Conservation (phyloP, 345 rosid species). For the Eucalyptus paniculata region DNA sequence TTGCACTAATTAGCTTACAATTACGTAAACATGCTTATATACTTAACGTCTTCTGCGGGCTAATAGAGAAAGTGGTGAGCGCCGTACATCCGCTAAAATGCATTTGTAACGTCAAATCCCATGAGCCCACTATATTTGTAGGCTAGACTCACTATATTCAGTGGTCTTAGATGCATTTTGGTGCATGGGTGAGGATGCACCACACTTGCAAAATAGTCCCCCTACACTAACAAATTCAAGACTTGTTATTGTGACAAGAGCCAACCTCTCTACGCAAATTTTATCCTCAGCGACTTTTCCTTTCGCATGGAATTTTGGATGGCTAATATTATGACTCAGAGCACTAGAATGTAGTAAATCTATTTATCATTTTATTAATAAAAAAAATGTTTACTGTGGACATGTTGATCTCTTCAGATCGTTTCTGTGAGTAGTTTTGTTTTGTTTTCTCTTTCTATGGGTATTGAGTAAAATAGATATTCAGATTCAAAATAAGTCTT, state of each 20-base stretch:
- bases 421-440: not conserved
- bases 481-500: not conserved
- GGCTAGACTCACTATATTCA: not conserved
- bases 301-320: not conserved
- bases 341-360: not conserved
- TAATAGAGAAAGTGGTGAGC: not conserved
- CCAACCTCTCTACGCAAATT: not conserved
- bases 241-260: not conserved
- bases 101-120: not conserved
- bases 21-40: not conserved
- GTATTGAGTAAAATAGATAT: not conserved
- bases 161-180: not conserved
- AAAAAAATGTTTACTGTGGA: not conserved
- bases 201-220: not conserved
- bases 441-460: not conserved
- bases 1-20: not conserved
- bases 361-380: not conserved
- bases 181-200: not conserved
- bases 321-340: not conserved
- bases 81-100: not conserved
- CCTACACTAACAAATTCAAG: not conserved
- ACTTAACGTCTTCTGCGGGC: not conserved
- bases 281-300: not conserved
- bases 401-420: not conserved
- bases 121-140: not conserved